Percentiles rank a stretch among this genome's conserved stretches.
phyloP scores from a whole-genome alignment of 140 eudicot genomes.

The Senecio squalidus region DNA sequence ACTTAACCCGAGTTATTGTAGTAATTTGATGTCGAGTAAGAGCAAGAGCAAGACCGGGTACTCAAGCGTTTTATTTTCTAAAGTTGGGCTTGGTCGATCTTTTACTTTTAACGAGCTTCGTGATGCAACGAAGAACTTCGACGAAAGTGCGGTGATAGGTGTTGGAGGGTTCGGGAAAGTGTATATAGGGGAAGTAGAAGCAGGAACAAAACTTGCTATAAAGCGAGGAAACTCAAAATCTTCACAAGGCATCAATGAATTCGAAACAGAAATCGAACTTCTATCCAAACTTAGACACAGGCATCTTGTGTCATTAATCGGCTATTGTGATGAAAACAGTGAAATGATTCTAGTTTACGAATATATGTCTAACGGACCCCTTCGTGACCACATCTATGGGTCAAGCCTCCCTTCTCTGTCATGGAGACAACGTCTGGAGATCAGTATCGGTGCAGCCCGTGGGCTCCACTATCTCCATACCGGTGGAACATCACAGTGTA shows the following conservation, averaged over 20 bases:
- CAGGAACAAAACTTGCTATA: constrained; percentile 68
- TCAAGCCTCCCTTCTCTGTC: constrained; percentile 44
- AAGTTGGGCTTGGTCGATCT: constrained; percentile 45
- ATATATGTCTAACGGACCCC: constrained; percentile 80
- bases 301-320: constrained; percentile 78
- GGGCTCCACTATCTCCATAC: constrained; percentile 94
- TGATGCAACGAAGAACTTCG: constrained; percentile 75
- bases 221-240: constrained; percentile 77
- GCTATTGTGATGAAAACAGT: constrained; percentile 73
- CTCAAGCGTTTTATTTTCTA: constrained; percentile 50
- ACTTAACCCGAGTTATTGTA: constrained; percentile 54
- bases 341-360: constrained; percentile 91
- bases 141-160: constrained; percentile 70
- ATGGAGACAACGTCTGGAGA: constrained; percentile 81
- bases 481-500: constrained; percentile 67
- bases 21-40: constrained; percentile 59
- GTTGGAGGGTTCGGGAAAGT: constrained; percentile 99
- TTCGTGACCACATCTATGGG: constrained; percentile 83
- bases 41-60: constrained; percentile 59
- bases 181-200: constrained; percentile 64
- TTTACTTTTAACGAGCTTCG: constrained; percentile 61
- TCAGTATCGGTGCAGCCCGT: constrained; percentile 86
- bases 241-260: constrained; percentile 82
- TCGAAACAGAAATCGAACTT: constrained; percentile 68
- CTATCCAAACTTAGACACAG: constrained; percentile 83